phyloP scores from a whole-genome alignment of 2,329 filamentous ascomycete species.

The Neofusicoccum laricinum region DNA sequence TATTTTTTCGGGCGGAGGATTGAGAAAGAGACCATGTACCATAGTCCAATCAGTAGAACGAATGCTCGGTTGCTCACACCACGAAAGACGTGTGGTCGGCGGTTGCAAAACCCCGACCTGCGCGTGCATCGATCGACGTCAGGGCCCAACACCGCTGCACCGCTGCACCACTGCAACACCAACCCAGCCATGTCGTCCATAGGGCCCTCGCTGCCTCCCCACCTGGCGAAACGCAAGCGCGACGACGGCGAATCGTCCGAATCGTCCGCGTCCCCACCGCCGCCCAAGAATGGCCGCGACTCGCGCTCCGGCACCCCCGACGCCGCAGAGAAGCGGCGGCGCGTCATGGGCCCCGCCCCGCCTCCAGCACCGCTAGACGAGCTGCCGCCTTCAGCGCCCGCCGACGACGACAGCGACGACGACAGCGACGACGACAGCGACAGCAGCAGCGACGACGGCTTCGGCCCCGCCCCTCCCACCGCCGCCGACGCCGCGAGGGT shows the following conservation, averaged over 20 bases:
- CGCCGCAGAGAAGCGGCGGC: conserved; percentile 48
- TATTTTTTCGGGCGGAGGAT: background rate
- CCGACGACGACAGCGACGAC: conserved; percentile 22
- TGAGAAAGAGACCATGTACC: background rate
- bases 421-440: conserved; percentile 26
- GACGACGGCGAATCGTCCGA: conserved; percentile 33
- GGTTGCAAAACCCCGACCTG: background rate
- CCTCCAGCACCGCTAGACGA: conserved; percentile 51
- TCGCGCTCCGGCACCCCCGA: conserved; percentile 36
- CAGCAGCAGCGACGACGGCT: conserved; percentile 44
- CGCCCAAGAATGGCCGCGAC: background rate
- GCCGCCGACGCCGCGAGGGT: conserved; percentile 21
- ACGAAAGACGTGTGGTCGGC: background rate
- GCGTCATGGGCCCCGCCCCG: conserved; percentile 55
- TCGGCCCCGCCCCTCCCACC: conserved; percentile 44
- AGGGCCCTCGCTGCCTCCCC: conserved; percentile 67
- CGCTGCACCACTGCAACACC: background rate
- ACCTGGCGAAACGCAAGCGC: conserved; percentile 55
- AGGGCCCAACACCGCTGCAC: background rate
- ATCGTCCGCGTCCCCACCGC: conserved; percentile 28
- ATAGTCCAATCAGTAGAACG: conserved; percentile 5
- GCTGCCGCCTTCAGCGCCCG: conserved; percentile 37
- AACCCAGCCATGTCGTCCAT: conserved; percentile 60
- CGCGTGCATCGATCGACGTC: conserved; percentile 3
- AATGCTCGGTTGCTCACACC: background rate